phyloP scores from a whole-genome alignment of 2,329 filamentous ascomycete genomes.

The Chaetomium sp. region DNA sequence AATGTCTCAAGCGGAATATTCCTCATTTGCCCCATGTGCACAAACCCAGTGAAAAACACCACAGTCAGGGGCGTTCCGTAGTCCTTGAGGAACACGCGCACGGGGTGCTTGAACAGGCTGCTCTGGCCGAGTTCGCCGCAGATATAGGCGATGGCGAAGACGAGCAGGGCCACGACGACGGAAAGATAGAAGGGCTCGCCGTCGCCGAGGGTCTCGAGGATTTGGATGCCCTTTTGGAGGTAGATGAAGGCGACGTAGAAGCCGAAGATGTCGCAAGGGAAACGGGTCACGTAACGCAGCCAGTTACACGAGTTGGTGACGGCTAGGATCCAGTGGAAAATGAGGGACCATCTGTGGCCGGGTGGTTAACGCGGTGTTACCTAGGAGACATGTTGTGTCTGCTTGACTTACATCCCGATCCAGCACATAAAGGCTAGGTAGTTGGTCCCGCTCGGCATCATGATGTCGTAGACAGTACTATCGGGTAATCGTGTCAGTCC shows the following conservation, averaged over 20 bases:
- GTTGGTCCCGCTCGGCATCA: constrained; percentile 67
- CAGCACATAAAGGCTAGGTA: constrained; percentile 89
- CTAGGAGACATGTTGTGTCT: not conserved
- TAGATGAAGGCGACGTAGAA: constrained; percentile 93
- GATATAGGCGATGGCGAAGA: constrained; percentile 69
- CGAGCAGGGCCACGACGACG: constrained; percentile 67
- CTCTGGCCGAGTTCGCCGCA: constrained; percentile 66
- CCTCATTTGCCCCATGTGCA: constrained; percentile 79
- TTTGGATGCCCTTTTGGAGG: constrained; percentile 83
- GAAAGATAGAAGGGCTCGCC: constrained; percentile 69
- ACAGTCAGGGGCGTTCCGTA: constrained; percentile 80
- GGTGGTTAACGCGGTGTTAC: not conserved
- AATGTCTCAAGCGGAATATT: constrained; percentile 61
- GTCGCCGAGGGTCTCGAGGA: constrained; percentile 67
- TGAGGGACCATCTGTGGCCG: constrained; percentile 61
- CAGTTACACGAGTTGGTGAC: constrained; percentile 82
- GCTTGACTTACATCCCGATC: constrained; percentile 62
- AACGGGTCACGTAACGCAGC: constrained; percentile 82
- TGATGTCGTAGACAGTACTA: constrained; percentile 85
- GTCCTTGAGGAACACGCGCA: constrained; percentile 80
- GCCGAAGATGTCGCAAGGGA: constrained; percentile 89
- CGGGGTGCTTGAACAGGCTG: constrained; percentile 64
- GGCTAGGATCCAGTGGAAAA: constrained; percentile 80
- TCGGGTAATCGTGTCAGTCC: not conserved
- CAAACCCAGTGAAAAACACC: constrained; percentile 84